Conservation (phyloP, 1,284 basidiomycete genomes). For the Sporisorium exsertum region DNA sequence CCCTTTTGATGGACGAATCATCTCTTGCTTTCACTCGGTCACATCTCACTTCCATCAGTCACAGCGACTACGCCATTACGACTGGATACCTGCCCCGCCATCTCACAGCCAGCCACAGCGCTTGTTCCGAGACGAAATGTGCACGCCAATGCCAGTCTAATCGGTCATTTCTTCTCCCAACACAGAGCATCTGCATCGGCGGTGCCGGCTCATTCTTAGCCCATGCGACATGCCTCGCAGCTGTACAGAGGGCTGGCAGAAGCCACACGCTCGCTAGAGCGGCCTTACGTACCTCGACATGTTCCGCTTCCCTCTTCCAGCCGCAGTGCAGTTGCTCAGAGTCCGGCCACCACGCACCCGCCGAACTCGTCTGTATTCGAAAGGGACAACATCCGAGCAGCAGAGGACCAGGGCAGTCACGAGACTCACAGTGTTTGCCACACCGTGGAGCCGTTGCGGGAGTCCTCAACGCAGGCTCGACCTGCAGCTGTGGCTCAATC, state of each 20-base stretch:
- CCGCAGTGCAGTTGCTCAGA: constrained; percentile 15
- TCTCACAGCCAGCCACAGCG: not conserved
- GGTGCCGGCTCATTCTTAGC: constrained; percentile 8
- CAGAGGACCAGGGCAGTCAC: not conserved
- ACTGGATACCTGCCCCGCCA: too few relatives aligned
- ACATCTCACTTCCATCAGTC: not conserved
- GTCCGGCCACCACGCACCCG: not conserved
- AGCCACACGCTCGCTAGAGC: constrained; percentile 26
- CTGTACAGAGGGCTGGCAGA: constrained; percentile 42
- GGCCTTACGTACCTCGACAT: constrained; percentile 38
- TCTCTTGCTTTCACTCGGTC: not conserved
- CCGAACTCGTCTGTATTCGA: not conserved
- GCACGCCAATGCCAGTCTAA: constrained; percentile 10
- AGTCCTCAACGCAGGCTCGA: too few relatives aligned
- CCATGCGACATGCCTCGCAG: constrained; percentile 43
- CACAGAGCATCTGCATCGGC: constrained; percentile 4
- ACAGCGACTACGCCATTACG: not conserved
- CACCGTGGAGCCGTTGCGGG: too few relatives aligned
- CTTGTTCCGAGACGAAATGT: not conserved
- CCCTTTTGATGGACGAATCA: constrained; percentile 14
- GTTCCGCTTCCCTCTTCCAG: constrained; percentile 42
- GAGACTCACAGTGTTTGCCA: too few relatives aligned
- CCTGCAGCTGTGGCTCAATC: not conserved
- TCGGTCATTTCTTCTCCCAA: not conserved
- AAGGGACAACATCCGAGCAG: not conserved